phyloP scores from a whole-genome alignment of 2,329 filamentous ascomycete genomes.

The Aspergillus sclerotialis region DNA sequence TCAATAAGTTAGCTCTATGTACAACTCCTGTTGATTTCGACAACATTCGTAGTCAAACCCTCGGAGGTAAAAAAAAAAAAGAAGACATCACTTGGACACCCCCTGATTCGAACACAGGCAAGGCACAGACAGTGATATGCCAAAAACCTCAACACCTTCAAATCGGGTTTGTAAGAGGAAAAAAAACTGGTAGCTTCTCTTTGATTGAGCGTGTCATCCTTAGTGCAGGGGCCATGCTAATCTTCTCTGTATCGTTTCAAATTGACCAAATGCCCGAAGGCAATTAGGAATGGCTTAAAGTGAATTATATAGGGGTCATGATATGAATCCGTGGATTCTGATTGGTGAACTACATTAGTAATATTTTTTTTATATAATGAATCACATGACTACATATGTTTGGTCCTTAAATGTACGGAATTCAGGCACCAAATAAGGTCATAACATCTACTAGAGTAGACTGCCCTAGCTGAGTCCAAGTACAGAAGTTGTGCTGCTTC shows the following conservation, averaged over 20 bases:
- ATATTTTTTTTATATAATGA: too few relatives aligned
- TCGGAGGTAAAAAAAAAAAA: constrained; percentile 1
- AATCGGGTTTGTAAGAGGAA: constrained; percentile 20
- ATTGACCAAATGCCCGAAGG: constrained; percentile 55
- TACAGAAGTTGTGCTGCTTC: too few relatives aligned
- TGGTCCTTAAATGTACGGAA: too few relatives aligned
- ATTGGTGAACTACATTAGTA: too few relatives aligned
- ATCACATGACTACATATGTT: too few relatives aligned
- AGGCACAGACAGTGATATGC: neutral
- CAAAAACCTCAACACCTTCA: constrained; percentile 7
- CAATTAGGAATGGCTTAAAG: constrained; percentile 9
- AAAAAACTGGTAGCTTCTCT: constrained; percentile 69
- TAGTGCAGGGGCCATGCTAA: constrained; percentile 82
- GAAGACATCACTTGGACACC: too few relatives aligned
- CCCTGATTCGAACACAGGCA: constrained; percentile 6
- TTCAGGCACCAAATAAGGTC: too few relatives aligned
- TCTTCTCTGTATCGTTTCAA: constrained; percentile 68
- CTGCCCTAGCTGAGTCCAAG: too few relatives aligned
- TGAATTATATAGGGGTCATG: constrained; percentile 19
- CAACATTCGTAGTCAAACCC: too few relatives aligned
- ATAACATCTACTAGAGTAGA: too few relatives aligned
- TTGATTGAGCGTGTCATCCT: constrained; percentile 89
- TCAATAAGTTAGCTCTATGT: too few relatives aligned
- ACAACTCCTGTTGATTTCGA: too few relatives aligned
- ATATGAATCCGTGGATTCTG: neutral